These are phyloP conservation scores for Ceratocystis ficicola DNA, from an alignment of 2,329 filamentous ascomycete genomes.

Conservation along the genomic window DNA sequence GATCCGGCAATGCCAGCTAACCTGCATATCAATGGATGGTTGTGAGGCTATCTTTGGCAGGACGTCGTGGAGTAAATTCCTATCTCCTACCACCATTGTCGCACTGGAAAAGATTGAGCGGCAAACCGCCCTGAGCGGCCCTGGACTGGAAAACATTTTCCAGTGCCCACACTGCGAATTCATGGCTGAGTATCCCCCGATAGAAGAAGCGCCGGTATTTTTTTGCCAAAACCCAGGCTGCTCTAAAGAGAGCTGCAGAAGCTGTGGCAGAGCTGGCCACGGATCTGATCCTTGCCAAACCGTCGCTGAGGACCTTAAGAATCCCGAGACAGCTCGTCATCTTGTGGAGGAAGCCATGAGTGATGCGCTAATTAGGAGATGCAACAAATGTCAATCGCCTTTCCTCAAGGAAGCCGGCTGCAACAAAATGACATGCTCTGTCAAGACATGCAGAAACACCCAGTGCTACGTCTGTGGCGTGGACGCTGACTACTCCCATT, in stretches of 20 bases:
- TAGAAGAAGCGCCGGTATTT: conserved; percentile 61
- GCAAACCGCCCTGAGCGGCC: conserved; percentile 54
- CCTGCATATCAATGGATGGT: conserved; percentile 57
- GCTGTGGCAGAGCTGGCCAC: conserved; percentile 58
- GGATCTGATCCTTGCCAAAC: conserved; percentile 52
- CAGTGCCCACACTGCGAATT: conserved; percentile 74
- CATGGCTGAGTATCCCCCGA: conserved; percentile 58
- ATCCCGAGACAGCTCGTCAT: conserved; percentile 49
- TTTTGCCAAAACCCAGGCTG: conserved; percentile 57
- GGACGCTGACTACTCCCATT: conserved; percentile 57
- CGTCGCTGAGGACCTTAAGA: conserved; percentile 50
- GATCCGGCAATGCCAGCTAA: conserved; percentile 52
- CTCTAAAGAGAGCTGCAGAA: conserved; percentile 49
- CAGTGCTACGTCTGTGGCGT: conserved; percentile 63
- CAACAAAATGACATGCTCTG: conserved; percentile 68
- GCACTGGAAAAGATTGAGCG: conserved; percentile 62
- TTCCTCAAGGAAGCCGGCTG: conserved; percentile 72
- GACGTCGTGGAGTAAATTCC: conserved; percentile 42
- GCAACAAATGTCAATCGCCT: conserved; percentile 57
- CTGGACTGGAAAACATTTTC: conserved; percentile 58
- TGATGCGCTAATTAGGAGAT: conserved; percentile 60
- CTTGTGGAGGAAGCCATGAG: conserved; percentile 76
- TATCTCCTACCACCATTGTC: conserved; percentile 45
- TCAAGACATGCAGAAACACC: conserved; percentile 38
- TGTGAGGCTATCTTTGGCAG: conserved; percentile 51